Evolutionary conservation across 169 alveolate genomes (phyloP).

Genomic region (Theileria luwenshuni): DNA sequence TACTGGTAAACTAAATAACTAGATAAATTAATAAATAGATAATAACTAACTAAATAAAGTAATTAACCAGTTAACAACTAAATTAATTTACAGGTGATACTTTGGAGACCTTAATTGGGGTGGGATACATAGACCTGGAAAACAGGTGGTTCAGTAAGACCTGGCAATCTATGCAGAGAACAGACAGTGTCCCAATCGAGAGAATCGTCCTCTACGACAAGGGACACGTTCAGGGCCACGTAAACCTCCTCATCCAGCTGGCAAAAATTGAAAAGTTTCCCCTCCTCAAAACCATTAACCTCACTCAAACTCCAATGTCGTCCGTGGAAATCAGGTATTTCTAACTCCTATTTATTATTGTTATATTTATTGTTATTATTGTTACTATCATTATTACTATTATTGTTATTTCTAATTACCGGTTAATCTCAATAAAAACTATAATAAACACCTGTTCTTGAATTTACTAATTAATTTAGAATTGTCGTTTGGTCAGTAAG

Average conservation of each 20-base stretch:
- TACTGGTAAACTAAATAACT: neutral
- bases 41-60: neutral
- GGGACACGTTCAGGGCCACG: conserved; percentile 55
- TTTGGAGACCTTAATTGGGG: conserved; percentile 81
- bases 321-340: conserved; percentile 51
- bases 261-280: conserved; percentile 43
- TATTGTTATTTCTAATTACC: neutral
- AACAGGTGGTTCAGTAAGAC: conserved; percentile 87
- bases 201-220: conserved; percentile 78
- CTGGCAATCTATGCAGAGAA: conserved; percentile 87
- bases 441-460: neutral
- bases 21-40: neutral
- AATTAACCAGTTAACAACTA: neutral
- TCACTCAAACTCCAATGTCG: conserved; percentile 36
- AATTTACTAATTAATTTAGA: conserved; percentile 7
- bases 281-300: conserved; percentile 41
- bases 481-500: conserved; percentile 61
- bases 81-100: conserved; percentile 56
- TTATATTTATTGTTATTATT: conserved; percentile 21
- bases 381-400: conserved; percentile 13
- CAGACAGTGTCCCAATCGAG: conserved; percentile 84
- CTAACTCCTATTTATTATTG: conserved; percentile 23
- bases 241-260: conserved; percentile 53
- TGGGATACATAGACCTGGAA: conserved; percentile 86
- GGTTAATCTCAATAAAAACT: neutral